Conservation (phyloP, 1,139 yeast genomes). For the Geotrichum candidum region DNA sequence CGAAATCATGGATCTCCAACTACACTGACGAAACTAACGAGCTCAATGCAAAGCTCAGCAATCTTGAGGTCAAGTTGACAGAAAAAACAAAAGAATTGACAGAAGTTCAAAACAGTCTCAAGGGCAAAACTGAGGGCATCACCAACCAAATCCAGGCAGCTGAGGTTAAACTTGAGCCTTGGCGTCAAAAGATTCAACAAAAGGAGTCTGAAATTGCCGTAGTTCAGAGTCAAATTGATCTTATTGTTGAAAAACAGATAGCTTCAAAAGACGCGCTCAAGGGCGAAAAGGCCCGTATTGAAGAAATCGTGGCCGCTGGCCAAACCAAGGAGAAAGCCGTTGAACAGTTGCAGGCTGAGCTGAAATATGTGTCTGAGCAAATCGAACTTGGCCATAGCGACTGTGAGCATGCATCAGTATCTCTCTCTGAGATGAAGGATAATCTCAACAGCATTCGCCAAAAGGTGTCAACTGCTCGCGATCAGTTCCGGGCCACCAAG, state of each 20-base stretch:
- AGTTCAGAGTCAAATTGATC: constrained; percentile 57
- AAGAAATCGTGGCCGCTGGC: constrained; percentile 49
- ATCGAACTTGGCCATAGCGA: constrained; percentile 55
- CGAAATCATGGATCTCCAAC: constrained; percentile 45
- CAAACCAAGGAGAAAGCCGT: constrained; percentile 46
- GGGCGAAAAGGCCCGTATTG: constrained; percentile 45
- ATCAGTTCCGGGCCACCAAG: constrained; percentile 50
- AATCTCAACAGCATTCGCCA: constrained; percentile 53
- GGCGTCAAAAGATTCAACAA: constrained; percentile 64
- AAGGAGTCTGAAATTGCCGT: constrained; percentile 63
- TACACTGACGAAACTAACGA: constrained; percentile 41
- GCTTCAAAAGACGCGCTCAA: constrained; percentile 44
- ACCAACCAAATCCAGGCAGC: constrained; percentile 56
- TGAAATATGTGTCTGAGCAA: constrained; percentile 48
- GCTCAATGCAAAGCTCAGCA: constrained; percentile 36
- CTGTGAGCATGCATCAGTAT: constrained; percentile 44
- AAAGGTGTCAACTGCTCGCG: constrained; percentile 58
- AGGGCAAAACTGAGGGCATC: constrained; percentile 67
- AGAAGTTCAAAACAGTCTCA: constrained; percentile 57
- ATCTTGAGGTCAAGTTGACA: constrained; percentile 43
- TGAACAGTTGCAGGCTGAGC: constrained; percentile 40
- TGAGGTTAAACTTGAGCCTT: constrained; percentile 73
- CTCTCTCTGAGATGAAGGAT: constrained; percentile 48
- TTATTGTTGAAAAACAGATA: constrained; percentile 49
- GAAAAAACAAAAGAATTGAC: constrained; percentile 54